Percentiles rank a stretch among this genome's conserved stretches.
Evolutionary conservation across 129 eudicot genomes (phyloP).

Genomic region (Gnaphalium uliginosum): DNA sequence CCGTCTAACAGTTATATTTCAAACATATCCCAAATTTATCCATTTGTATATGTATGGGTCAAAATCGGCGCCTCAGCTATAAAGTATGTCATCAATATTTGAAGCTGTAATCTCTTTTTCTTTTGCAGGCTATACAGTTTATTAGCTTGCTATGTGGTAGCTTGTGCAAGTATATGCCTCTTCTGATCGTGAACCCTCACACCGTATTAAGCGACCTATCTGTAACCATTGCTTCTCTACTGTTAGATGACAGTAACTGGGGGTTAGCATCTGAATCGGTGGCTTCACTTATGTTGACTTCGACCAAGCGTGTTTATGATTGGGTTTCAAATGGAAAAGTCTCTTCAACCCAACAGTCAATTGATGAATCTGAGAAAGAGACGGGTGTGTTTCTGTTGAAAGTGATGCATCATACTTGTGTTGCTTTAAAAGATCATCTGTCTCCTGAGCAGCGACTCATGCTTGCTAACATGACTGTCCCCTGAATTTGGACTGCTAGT

Average conservation of each 20-base stretch:
- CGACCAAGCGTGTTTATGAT: conserved; percentile 54
- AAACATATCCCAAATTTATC: not conserved
- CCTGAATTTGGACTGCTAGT: conserved; percentile 14
- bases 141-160: conserved; percentile 71
- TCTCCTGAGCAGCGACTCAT: conserved; percentile 64
- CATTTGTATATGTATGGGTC: not conserved
- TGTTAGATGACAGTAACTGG: conserved; percentile 53
- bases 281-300: conserved; percentile 59
- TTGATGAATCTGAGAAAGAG: conserved; percentile 50
- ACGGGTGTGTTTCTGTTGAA: conserved; percentile 43
- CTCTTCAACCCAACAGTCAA: conserved; percentile 25
- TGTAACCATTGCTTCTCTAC: conserved; percentile 67
- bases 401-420: conserved; percentile 65
- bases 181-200: conserved; percentile 50
- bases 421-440: conserved; percentile 49
- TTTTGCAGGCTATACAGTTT: conserved; percentile 76
- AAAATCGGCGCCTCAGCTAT: not conserved
- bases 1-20: not conserved
- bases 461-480: conserved; percentile 69
- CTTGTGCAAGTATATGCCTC: conserved; percentile 78
- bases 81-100: not conserved
- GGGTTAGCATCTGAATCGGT: conserved; percentile 50
- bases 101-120: conserved; percentile 14
- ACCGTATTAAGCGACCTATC: conserved; percentile 75
- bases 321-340: conserved; percentile 37